A percentile compares a stretch with the other conserved stretches of the same genome.
These are phyloP conservation scores for Fusarium hostae DNA, from an alignment of 2,329 filamentous ascomycete genomes.

Conservation along the genomic window DNA sequence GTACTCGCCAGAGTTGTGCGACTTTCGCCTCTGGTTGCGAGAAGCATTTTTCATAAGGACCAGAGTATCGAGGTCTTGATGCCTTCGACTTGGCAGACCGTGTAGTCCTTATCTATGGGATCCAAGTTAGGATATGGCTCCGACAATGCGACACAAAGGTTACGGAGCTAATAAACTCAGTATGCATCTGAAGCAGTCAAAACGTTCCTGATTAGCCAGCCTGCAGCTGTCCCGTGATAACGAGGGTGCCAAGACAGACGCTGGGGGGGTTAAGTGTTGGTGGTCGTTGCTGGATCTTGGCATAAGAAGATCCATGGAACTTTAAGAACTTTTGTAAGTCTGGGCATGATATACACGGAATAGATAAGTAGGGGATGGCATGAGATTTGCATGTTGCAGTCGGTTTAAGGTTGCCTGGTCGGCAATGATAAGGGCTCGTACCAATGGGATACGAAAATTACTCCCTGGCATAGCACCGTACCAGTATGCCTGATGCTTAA, in stretches of 20 bases:
- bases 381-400: background rate
- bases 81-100: slow-evolving; percentile 11
- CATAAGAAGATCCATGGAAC: slow-evolving; percentile 9
- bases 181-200: slow-evolving; percentile 4
- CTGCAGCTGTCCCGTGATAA: slow-evolving; percentile 30
- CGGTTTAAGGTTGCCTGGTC: background rate
- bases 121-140: slow-evolving; percentile 26
- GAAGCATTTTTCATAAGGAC: background rate
- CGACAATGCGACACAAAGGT: slow-evolving; percentile 17
- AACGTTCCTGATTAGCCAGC: slow-evolving; percentile 17
- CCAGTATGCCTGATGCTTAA: background rate
- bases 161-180: slow-evolving; percentile 25
- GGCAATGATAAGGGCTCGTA: background rate
- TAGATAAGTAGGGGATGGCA: slow-evolving; percentile 22
- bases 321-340: slow-evolving; percentile 37
- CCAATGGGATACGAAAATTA: slow-evolving; percentile 20
- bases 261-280: background rate
- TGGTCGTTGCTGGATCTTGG: slow-evolving; percentile 17
- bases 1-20: background rate
- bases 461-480: background rate
- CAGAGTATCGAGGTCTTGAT: slow-evolving; percentile 1
- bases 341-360: slow-evolving; percentile 30
- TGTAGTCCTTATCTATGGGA: slow-evolving; percentile 23
- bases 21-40: background rate
- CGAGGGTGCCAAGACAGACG: slow-evolving; percentile 23